Evolutionary conservation across 179 eudicot genomes (phyloP).

Genomic region (Nepenthes alata): DNA sequence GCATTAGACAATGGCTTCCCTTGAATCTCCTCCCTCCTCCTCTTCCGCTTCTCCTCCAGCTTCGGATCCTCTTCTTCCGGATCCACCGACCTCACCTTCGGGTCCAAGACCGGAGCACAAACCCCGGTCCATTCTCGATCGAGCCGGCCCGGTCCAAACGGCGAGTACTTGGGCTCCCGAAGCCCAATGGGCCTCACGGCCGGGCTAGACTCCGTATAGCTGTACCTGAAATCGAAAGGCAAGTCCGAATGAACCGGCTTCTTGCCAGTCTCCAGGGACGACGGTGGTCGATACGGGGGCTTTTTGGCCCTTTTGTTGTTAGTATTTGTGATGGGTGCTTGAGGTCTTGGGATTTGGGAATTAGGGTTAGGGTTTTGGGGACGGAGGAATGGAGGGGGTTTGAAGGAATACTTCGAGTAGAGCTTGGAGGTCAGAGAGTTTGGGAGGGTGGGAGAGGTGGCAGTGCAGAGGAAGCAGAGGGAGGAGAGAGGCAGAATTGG

Average conservation of each 20-base stretch:
- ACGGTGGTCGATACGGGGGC: constrained; percentile 59
- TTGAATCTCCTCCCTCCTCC: constrained; percentile 30
- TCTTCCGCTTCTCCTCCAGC: constrained; percentile 46
- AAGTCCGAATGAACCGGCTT: constrained; percentile 32
- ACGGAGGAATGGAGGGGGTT: constrained; percentile 33
- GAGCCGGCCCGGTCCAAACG: constrained; percentile 69
- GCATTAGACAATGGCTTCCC: constrained; percentile 49
- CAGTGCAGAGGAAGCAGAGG: constrained; percentile 17
- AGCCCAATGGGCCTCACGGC: constrained; percentile 61
- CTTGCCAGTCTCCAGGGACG: constrained; percentile 42
- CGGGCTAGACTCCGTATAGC: constrained; percentile 60
- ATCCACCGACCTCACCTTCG: constrained; percentile 35
- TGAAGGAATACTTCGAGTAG: constrained; percentile 46
- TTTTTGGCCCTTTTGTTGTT: constrained; percentile 25
- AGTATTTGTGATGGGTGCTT: background rate
- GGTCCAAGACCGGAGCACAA: constrained; percentile 58
- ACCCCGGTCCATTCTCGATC: constrained; percentile 72
- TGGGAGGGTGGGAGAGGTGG: constrained; percentile 6
- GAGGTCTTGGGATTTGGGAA: constrained; percentile 2
- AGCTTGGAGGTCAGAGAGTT: constrained; percentile 31
- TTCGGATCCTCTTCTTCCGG: constrained; percentile 23
- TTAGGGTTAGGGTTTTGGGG: constrained; percentile 22
- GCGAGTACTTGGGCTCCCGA: constrained; percentile 77
- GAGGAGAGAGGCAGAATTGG: constrained; percentile 6
- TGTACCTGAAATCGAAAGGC: constrained; percentile 74